Evolutionary conservation across 2,329 filamentous ascomycete species (phyloP), one percentile per base, ranked within the genome.

Genomic region (Ophioceras dolichostomum): DNA sequence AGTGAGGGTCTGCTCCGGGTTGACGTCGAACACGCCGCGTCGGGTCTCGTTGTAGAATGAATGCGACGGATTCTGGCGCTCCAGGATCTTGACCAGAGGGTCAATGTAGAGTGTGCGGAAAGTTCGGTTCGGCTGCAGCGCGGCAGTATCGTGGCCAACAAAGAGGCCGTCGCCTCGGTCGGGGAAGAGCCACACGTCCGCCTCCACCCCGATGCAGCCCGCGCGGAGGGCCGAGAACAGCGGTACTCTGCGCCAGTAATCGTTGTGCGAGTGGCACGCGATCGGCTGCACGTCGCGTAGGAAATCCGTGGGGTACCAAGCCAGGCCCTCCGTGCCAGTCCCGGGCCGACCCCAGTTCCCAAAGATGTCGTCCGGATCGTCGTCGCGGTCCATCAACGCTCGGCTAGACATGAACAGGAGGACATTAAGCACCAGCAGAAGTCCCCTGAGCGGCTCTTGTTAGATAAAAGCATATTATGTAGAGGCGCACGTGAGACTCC

Each of bases 171-270:
- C 47, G 22, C 39, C 19, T 20, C 39, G 36, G 21, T 60, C 37
- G 38, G 67, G 64, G 38, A 67, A 66, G 2, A 72, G 59, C 73
- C 76, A 84, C 17, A 84, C 70, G 49, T 85, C 80, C 4, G 76
- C 78, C 55, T 84, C 79, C 9, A 81, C 64, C 14, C 75, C 70
- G 12, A 72, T 68, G 45, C 73, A 79, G 13, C 75, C 73, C 4
- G 66, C 65, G 10, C 59, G 55, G 2, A 79, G 54, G 20, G 79
- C 79, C 17, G 74, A 73, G 45, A 70, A 76, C 5, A 85, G 61
- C 0, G 79, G 77, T 0, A 70, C 61, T n/a, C 62, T 61, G 22
- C 75, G 67, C 74, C 74, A 79, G 54, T 83, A 83, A 53, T 83
- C 79, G 45, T 83, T 82, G 50, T 83, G 78, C 2, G 73, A 79